phyloP scores from a whole-genome alignment of 495 filamentous ascomycete species.

The Annulohypoxylon maeteangense region DNA sequence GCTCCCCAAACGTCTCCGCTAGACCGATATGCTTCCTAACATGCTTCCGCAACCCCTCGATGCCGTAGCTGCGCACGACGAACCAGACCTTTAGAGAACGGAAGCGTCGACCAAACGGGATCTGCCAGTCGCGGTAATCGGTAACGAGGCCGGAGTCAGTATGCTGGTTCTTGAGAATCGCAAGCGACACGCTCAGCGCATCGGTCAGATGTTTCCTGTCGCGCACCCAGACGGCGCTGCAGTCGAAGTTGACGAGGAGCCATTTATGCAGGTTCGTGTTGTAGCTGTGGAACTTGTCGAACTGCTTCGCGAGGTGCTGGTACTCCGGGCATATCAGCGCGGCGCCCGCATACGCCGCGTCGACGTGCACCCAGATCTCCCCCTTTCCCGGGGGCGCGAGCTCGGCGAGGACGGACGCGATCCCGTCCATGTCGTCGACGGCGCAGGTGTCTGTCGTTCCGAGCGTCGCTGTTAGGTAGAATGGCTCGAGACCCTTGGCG shows the following conservation, averaged over 20 bases:
- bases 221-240: conserved; percentile 81
- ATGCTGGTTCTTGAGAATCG: conserved; percentile 83
- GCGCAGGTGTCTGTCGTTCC: conserved; percentile 92
- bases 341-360: conserved; percentile 93
- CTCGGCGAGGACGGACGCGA: conserved; percentile 71
- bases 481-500: conserved; percentile 77
- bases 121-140: conserved; percentile 98
- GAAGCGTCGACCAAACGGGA: conserved; percentile 94
- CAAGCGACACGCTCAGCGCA: conserved; percentile 78
- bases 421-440: conserved; percentile 79
- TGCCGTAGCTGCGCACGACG: conserved; percentile 86
- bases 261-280: conserved; percentile 99
- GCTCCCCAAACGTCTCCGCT: conserved; percentile 74
- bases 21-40: conserved; percentile 73
- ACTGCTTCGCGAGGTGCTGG: conserved; percentile 71
- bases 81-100: conserved; percentile 96
- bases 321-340: conserved; percentile 84
- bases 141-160: conserved; percentile 87
- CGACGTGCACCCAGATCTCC: conserved; percentile 88
- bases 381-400: conserved; percentile 57
- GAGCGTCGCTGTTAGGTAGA: conserved; percentile 85
- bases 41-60: conserved; percentile 78
- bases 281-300: conserved; percentile 83
- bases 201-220: conserved; percentile 78
- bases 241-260: conserved; percentile 95